phyloP scores from a whole-genome alignment of 2,329 filamentous ascomycete species.

The Nigrospora oryzae region DNA sequence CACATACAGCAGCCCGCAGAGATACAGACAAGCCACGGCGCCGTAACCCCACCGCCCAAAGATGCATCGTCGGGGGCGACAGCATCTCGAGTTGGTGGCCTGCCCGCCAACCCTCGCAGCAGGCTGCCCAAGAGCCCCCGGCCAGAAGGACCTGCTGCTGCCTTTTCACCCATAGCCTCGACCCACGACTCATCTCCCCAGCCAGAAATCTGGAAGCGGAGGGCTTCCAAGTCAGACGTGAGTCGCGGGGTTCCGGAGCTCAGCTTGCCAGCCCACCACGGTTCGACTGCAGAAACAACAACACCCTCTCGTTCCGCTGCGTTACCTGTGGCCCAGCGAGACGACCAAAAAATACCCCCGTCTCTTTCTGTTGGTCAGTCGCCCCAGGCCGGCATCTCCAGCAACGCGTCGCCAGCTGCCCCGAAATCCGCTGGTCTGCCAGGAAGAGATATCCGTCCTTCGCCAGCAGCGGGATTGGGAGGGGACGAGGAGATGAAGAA shows the following conservation, averaged over 20 bases:
- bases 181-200: constrained; percentile 15
- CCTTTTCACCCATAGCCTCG: constrained; percentile 11
- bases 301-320: too few relatives aligned
- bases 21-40: constrained; percentile 15
- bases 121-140: constrained; percentile 5
- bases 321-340: too few relatives aligned
- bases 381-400: too few relatives aligned
- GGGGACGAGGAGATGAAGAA: constrained; percentile 2
- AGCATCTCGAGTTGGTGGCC: constrained; percentile 3
- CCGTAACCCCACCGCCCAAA: constrained; percentile 20
- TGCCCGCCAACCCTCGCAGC: constrained; percentile 14
- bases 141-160: constrained; percentile 2
- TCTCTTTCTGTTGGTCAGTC: too few relatives aligned
- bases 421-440: constrained; percentile 1
- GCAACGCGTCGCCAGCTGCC: neutral
- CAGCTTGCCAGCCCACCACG: constrained; percentile 38
- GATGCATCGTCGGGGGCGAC: constrained; percentile 8
- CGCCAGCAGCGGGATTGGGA: neutral
- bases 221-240: constrained; percentile 36
- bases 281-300: constrained; percentile 34
- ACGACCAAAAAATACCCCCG: too few relatives aligned
- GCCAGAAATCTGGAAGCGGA: constrained; percentile 38
- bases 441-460: constrained; percentile 4
- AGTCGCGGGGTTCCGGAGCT: constrained; percentile 38
- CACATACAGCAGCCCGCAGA: constrained; percentile 10